Evolutionary conservation across 352 stramenopile species (phyloP), one percentile per base, ranked within the genome.

Genomic region (Pythium monospermum): DNA sequence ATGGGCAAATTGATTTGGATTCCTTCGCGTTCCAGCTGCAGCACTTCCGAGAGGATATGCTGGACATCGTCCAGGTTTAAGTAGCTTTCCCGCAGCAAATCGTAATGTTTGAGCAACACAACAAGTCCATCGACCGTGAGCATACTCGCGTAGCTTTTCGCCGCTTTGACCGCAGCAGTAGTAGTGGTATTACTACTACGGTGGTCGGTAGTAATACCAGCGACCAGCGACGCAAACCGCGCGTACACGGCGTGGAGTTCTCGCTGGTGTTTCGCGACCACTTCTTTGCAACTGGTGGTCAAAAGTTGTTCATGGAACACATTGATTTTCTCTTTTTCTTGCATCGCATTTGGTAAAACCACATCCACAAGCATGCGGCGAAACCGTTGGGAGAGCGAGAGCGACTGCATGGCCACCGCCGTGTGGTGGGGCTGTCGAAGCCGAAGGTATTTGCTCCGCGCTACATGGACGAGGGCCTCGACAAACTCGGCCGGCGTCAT

Each of bases 401-500:
- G 37, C 2, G 37, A 45, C 3, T 16, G 13, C 11, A 40, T 8
- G 10, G 19, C 37, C 30, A 32, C 25, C 6, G 40, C 22, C 21
- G 21, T 50, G 18, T 53, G 47, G 46, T 53, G 46, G n/a, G n/a
- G n/a, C n/a, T n/a, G n/a, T 22, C 53, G 53, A 26, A 73, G 50
- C 22, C 54, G 57, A 4, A 82, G 41, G 39, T 61, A 64, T 45
- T 66, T 67, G 50, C 73, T 85, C 12, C 49, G 48, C 22, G 65
- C 63, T 13, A 89, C 73, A 39, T 82, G 64, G 13, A 86, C 60
- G 12, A 89, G 60, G 12, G 71, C 71, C 39, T 89, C 74, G 13
- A 89, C 67, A 38, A 89, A 89, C 49, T 89, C 75, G 10, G 62
- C 71, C 0, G 73, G 69, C 3, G 73, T 83, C 76, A 87, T 85